Evolutionary conservation across 768 basidiomycete species (phyloP), one percentile per base, ranked within the genome.

Genomic region (Aureoboletus auriporus): DNA sequence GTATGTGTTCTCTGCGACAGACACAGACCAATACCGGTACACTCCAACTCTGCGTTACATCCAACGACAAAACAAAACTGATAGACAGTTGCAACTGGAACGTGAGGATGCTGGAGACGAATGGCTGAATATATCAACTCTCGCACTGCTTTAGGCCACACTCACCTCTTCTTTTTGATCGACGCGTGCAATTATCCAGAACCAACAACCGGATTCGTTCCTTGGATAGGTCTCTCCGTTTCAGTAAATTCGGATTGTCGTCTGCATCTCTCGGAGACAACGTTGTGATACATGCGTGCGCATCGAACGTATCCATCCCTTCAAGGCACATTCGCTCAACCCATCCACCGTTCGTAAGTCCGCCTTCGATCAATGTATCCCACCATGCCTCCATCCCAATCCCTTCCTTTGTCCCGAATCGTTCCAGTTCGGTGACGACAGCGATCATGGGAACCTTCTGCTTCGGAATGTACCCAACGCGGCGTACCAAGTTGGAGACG

Each of bases 231-330:
- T 64, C 59, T 29, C 66, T 53, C 14, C 51, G 53, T 27, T 56
- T 57, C 20, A 54, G 56, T 17, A 68, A 28, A 1, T 12, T 23
- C 6, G 54, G 20, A 2, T 37, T 17, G 4, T 55, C 50, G 37
- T 50, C 62, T 10, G 47, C 53, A 0, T 61, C 55, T 30, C 7
- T 53, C 11, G 26, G 36, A 6, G 57, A 51, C 9, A 65, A 39
- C 5, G 71, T 69, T 6, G 72, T 74, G 40, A 75, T 56, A 43
- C 75, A 76, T 5, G 66, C 72, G 14, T 71, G 64, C 8, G 60
- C 71, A 7, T 62, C 42, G 2, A 73, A 72, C 8, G 9, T 23
- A 35, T 31, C 55, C 69, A 67, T 2, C 41, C 41, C 31, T 52
- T 12, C 51, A 30, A 52, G 51, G 27, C 57, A 53, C 42, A 37